Evolutionary conservation across 164 flowering plant genomes (phyloP), one percentile per base, ranked within the genome.

Genomic region (Berberis thunbergii): DNA sequence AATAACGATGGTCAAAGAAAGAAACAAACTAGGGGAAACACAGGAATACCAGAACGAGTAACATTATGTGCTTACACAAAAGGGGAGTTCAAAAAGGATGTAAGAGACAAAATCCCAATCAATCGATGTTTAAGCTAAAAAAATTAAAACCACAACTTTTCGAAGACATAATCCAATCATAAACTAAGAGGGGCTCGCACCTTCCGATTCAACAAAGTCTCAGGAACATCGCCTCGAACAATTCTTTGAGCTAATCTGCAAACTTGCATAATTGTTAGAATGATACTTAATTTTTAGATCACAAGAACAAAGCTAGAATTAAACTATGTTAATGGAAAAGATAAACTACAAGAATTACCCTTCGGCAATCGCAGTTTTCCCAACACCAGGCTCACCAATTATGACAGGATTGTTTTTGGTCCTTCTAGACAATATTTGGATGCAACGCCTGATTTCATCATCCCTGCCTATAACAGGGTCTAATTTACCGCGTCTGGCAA

Each of bases 341-440:
- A 26, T 26, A 26, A 26, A 26, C 26, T 26, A 26, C 26, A 26
- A 26, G 26, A 26, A 26, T 26, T 26, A 95, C 99, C 99, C 99
- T 77, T 95, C 99, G 59, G 94, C 99, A 73, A 95, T 95, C 69
- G 99, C 99, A 64, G 97, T 91, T 79, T 95, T 95, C 43, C 99
- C 99, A 59, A 95, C 99, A 59, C 99, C 99, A 70, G 99, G 99
- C 74, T 95, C 99, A 64, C 97, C 99, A 74, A 95, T 91, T 43
- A 91, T 91, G 45, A 95, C 97, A 67, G 97, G 97, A 73, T 95
- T 95, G 60, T 95, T 95, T 77, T 95, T 95, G 53, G 97, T 95
- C 71, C 97, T 81, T 71, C 99, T 78, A 1, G 80, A 82, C 68
- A 91, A 79, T 67, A 91, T 95, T 71, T 91, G 99, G 73, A 95